Evolutionary conservation across 257 asterid species (phyloP), one percentile per base, ranked within the genome.

Genomic region (Galeopsis tetrahit): DNA sequence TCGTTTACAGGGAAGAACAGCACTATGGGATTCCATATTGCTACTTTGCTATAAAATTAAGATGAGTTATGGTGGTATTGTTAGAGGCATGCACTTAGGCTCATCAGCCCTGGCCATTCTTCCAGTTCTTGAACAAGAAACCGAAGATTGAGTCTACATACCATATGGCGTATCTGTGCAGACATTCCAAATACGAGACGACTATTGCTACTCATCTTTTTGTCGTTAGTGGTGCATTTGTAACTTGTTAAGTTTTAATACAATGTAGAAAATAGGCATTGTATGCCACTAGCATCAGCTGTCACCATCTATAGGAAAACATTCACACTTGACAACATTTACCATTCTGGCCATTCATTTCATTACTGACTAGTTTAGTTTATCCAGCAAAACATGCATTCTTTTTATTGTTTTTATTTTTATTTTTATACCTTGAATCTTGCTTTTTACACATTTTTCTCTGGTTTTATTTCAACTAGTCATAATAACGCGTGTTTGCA

Each of bases 1-100:
- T 49, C 10, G 14, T 78, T 78, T 75, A 55, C 95, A 94, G 97
- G 99, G 99, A 71, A 84, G 99, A 83, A 91, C 97, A 56, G 97
- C 97, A 11, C 74, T 94, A 2, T 94, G 99, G 99, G 99, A 94
- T 79, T 83, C 97, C 38, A 80, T 94, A 70, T 77, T 89, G 83
- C 85, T 94, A 33, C 81, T 94, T 33, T 89, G 95, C 90, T 75
- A 84, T 64, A 88, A 85, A 79, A 87, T 89, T 28, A 88, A 86
- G 82, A 81, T 70, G 7, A 85, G 90, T 60, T 91, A 87, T 57
- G 96, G 89, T 72, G 97, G 97, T 39, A 70, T 91, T 63, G 92
- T 94, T 38, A 86, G 95, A 66, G 99, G 99, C 48, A 80, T 88
- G 93, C 96, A 91, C 87, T 90, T 94, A 10, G 96, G 92, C 71